Base-by-base conservation (phyloP, 441 rosid species). In the Gossypium lobatum region DNA sequence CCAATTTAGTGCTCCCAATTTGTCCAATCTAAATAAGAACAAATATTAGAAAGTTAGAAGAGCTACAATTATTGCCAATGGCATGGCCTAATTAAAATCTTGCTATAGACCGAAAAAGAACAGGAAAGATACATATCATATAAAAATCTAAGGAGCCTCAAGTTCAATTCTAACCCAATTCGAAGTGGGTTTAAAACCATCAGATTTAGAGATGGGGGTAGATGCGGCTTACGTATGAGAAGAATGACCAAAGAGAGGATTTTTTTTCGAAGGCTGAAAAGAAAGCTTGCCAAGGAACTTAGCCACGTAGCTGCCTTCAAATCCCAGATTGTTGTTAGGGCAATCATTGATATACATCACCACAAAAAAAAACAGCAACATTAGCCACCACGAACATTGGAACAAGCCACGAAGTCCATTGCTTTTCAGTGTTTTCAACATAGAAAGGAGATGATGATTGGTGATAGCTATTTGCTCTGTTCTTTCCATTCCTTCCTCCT, bases 181-280 rank as follows among this genome's bases (percentile, higher is more conserved):
- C 34, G 53, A 78, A 16, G 21, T 18, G 14, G 1, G 17, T 71
- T 25, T 20, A 48, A 60, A 39, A 7, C 18, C 57, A 10, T 1
- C 3, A 25, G n/a, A 39, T 3, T 6, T 6, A 26, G 68, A 58
- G 10, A 63, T 46, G 21, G 11, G 18, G 13, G 13, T 21, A 62
- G 39, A 10, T 59, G 72, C 0, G 58, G 77, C 99, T 85, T 80
- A 96, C 98, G 97, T 83, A 13, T 82, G 61, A 78, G 96, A 86
- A 76, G 97, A 93, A 2, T 97, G 97, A 42, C 99, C 99, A 79
- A 96, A 87, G 26, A 93, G 87, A 83, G 99, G 99, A 73, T 93
- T 96, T 78, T 91, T 95, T 68, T 68, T 85, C 74, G 88, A 82
- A 52, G 99, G 98, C 83, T 96, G 86, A 74, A 96, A 96, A 5